phyloP scores from a whole-genome alignment of 1,139 yeast genomes.

The Eremothecium sinecaudum region DNA sequence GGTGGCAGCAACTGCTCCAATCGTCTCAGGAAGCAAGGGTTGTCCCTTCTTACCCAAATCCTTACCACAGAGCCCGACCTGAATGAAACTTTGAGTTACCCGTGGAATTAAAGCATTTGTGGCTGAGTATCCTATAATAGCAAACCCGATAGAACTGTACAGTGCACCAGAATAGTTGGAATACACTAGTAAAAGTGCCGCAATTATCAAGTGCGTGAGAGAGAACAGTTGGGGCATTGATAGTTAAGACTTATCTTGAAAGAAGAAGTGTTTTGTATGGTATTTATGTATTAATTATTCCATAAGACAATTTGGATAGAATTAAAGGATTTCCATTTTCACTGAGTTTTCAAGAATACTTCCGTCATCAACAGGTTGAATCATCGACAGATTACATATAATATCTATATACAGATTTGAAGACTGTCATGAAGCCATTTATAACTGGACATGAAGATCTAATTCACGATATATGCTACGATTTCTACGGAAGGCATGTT shows the following conservation, averaged over 20 bases:
- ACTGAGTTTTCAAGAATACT: no score
- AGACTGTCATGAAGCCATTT: slow-evolving; percentile 47
- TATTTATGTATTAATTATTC: no score
- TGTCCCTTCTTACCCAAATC: slow-evolving; percentile 67
- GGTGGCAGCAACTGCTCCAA: slow-evolving; percentile 81
- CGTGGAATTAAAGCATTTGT: slow-evolving; percentile 59
- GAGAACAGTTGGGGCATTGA: not conserved
- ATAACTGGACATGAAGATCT: slow-evolving; percentile 87
- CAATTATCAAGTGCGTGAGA: not conserved
- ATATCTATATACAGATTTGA: no score
- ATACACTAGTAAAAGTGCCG: slow-evolving; percentile 8
- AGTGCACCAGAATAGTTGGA: slow-evolving; percentile 22
- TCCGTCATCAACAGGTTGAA: not conserved
- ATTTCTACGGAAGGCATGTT: slow-evolving; percentile 78
- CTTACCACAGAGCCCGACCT: slow-evolving; percentile 72
- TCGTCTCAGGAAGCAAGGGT: slow-evolving; percentile 78
- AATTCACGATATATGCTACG: slow-evolving; percentile 79
- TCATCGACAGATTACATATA: not conserved
- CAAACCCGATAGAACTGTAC: slow-evolving; percentile 51
- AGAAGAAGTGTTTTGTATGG: no score
- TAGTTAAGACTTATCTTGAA: no score
- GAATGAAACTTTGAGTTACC: slow-evolving; percentile 55
- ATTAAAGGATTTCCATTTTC: no score
- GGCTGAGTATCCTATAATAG: slow-evolving; percentile 53
- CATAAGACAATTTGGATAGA: no score